Evolutionary conservation across 1,284 basidiomycete species (phyloP), one percentile per base, ranked within the genome.

Genomic region (Pascua sp.): DNA sequence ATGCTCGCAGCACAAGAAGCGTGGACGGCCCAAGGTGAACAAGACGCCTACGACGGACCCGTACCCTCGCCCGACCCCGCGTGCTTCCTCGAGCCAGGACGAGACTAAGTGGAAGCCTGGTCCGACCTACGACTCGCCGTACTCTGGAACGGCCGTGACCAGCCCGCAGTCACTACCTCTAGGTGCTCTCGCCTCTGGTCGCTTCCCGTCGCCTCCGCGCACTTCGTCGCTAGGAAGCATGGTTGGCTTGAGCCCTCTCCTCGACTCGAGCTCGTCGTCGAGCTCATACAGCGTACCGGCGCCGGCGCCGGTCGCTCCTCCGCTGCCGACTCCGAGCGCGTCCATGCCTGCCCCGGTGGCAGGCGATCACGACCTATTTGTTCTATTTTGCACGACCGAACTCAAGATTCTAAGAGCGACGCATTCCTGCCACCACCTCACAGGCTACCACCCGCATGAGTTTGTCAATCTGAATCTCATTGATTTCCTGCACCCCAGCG

Each of bases 21-120:
- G 74, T 15, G 74, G 74, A 4, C 55, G 74, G 44, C 73, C 74
- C 51, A 74, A 73, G 51, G 71, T 70, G 17, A 61, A 66, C 41
- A 70, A 69, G 61, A 58, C 66, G 8, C 56, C 65, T 1, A 52
- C 63, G 2, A 61, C 59, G 9, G 67, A 68, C 43, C 71, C 72
- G 12, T 75, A 69, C 49, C 53, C 60, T 15, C 51, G 59, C 17
- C 61, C 44, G 10, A 10, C 45, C 51, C 15, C 46, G 43, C 2
- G 13, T 38, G 4, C 43, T 16, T 37, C 37, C 11, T n/a, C 47
- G 10, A 11, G n/a, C n/a, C 5, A 11, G 40, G 52, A 53, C 10
- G 52, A 53, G 11, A 47, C 40, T 8, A 67, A 64, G 49, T 72
- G 68, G 67, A 66, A 60, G 52, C 62, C 60, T 15, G 59, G 63